Base-by-base conservation (phyloP, 78 protist genomes). In the Tieghemostelium lacteum region DNA sequence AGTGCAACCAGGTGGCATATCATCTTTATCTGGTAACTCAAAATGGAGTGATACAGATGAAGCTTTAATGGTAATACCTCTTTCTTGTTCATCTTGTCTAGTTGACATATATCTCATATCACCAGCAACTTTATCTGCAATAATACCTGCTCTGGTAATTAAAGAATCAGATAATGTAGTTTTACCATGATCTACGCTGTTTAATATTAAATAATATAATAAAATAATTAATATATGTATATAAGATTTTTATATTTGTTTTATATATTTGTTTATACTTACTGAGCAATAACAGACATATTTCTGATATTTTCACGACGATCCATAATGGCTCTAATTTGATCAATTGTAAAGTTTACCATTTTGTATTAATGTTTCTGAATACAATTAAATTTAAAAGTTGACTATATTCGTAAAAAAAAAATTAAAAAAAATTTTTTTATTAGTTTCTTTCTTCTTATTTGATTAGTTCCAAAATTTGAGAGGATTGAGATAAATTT, bases 1-100 rank as follows among this genome's bases (percentile, higher is more conserved):
- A 24, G 67, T 70, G 58, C 78, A 37, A 62, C 64, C 95, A 65
- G n/a, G 55, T 80, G 73, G 78, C 62, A 91, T 49, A 37, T 80
- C 66, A n/a, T 86, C 94, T 19, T 62, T 45, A 26, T 88, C 94
- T 34, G 67, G 70, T 26, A 96, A 40, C 70, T 93, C 96, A 95
- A 87, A 97, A 96, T 85, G 97, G 55, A 98, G 93, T 24, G 99
- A 97, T 91, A 98, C 94, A 74, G 98, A 99, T 22, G 99, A 97
- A 7, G 99, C 96, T 97, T 99, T 99, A 97, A 99, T 99, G 93
- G 99, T 99, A 88, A 99, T 99, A 87, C 99, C 85, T 83, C 99
- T 98, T 22, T 97, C 99, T 86, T 96, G 97, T 95, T 99, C 99
- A 67, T 98, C 99, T 39, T 71, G 87, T 40, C 99, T 98, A 22